A percentile compares a stretch with the other conserved stretches of the same genome.
Conservation (phyloP, 176 grass and related monocot species). For the Raddia guianensis region DNA sequence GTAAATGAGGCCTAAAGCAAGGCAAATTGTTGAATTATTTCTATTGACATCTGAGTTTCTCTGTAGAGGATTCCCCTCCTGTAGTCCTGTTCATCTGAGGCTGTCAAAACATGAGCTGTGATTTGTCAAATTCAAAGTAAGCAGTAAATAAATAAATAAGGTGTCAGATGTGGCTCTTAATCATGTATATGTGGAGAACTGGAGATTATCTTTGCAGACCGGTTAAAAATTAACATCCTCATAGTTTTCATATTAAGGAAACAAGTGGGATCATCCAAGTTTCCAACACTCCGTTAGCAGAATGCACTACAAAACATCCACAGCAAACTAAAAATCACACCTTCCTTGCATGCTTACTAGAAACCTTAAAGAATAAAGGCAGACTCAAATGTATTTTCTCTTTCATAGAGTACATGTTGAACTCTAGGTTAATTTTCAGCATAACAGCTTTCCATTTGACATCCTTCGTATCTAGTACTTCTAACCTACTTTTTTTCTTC, state of each 20-base stretch:
- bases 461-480: slow-evolving; percentile 85
- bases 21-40: slow-evolving; percentile 17
- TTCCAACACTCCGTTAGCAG: not conserved
- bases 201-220: not conserved
- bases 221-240: not conserved
- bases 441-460: slow-evolving; percentile 87
- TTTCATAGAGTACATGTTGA: slow-evolving; percentile 93
- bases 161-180: not conserved
- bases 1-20: slow-evolving; percentile 24
- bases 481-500: slow-evolving; percentile 96
- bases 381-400: slow-evolving; percentile 71
- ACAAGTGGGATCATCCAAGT: not conserved
- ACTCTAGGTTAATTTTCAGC: slow-evolving; percentile 91
- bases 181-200: slow-evolving; percentile 11
- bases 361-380: slow-evolving; percentile 17
- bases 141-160: slow-evolving; percentile 38
- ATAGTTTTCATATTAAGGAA: slow-evolving; percentile 5
- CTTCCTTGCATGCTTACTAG: not conserved
- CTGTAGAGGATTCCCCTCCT: slow-evolving; percentile 72
- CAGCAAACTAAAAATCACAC: not conserved
- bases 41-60: slow-evolving; percentile 82
- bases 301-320: not conserved
- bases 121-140: slow-evolving; percentile 29
- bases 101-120: slow-evolving; percentile 78
- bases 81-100: slow-evolving; percentile 88